Base-by-base conservation (phyloP, 2,329 filamentous ascomycete species). In the Aspergillus alliaceus region DNA sequence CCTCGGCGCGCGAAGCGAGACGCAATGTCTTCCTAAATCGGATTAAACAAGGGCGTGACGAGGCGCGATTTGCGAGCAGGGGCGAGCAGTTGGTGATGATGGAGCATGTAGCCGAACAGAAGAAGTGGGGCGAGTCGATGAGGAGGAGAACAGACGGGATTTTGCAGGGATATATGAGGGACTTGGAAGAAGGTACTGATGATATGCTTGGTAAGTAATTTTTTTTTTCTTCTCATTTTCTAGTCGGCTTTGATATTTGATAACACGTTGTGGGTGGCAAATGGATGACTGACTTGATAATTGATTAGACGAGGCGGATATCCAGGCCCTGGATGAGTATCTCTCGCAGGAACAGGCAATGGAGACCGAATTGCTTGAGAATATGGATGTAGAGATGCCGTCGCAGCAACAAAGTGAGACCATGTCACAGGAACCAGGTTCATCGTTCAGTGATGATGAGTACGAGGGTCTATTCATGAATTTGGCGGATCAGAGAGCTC, bases 401-500 rank as follows among this genome's bases (percentile, higher is more conserved):
- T 44, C 40, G 27, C 14, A 7, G 27, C 40, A 44, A 27, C 14
- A 18, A 27, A 8, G 11, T n/a, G 24, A 15, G 15, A 18, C n/a
- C 7, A 15, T 25, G n/a, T n/a, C 7, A 15, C 6, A 18, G 20
- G 40, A 44, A 12, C 7, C 40, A 5, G 40, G 40, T 5, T 44
- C 24, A 27, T 62, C 63, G 39, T 73, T 70, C 53, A 69, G 81
- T 62, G 83, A 86, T 59, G 83, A 84, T n/a, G 84, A 86, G 60
- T 86, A 86, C 64, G 83, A 86, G 64, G 75, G 76, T 60, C 75
- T 87, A 7, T 86, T 96, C 69, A 83, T 85, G 77, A 86, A 90
- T 63, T 69, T 90, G 35, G 72, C 85, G 51, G 78, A 82, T 18
- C 54, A 61, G 27, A 55, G 61, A 25, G 59, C 24, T 4, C 40